These are phyloP conservation scores for Penicillium goetzii DNA, from an alignment of 495 filamentous ascomycete genomes.

Conservation along the genomic window DNA sequence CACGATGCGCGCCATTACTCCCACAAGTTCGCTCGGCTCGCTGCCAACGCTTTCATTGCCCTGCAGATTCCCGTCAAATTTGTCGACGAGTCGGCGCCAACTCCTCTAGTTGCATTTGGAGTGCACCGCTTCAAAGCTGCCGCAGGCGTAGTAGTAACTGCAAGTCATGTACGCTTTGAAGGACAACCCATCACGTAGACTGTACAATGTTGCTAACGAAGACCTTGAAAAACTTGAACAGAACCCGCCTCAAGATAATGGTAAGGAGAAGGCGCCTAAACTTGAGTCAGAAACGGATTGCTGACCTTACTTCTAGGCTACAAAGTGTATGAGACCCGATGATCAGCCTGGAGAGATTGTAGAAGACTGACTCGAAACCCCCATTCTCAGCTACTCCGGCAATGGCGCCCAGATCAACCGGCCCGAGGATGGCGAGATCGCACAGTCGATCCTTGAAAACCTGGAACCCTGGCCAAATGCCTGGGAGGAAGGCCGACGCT, in stretches of 20 bases:
- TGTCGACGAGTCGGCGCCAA: slow-evolving; percentile 60
- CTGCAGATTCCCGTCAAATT: slow-evolving; percentile 65
- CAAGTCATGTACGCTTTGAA: slow-evolving; percentile 56
- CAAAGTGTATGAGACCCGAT: slow-evolving; percentile 57
- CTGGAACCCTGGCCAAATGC: slow-evolving; percentile 54
- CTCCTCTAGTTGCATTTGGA: slow-evolving; percentile 71
- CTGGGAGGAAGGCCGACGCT: slow-evolving; percentile 56
- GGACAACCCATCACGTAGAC: not conserved
- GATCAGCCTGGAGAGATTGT: not conserved
- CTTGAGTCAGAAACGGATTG: not conserved
- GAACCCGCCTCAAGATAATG: slow-evolving; percentile 73
- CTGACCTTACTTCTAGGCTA: slow-evolving; percentile 52
- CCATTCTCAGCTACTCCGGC: slow-evolving; percentile 55
- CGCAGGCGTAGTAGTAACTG: slow-evolving; percentile 75
- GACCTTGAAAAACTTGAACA: slow-evolving; percentile 16
- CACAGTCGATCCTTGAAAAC: slow-evolving; percentile 61
- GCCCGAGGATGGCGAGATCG: slow-evolving; percentile 65
- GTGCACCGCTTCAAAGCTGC: slow-evolving; percentile 59
- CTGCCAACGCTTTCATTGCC: slow-evolving; percentile 65
- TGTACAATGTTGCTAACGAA: slow-evolving; percentile 22
- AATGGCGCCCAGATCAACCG: slow-evolving; percentile 74
- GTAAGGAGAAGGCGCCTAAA: slow-evolving; percentile 25
- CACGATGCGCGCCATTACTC: slow-evolving; percentile 72
- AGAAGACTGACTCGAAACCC: not conserved
- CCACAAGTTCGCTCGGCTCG: slow-evolving; percentile 63